These are phyloP conservation scores for Neonectria magnoliae DNA, from an alignment of 2,329 filamentous ascomycete species.

Conservation along the genomic window DNA sequence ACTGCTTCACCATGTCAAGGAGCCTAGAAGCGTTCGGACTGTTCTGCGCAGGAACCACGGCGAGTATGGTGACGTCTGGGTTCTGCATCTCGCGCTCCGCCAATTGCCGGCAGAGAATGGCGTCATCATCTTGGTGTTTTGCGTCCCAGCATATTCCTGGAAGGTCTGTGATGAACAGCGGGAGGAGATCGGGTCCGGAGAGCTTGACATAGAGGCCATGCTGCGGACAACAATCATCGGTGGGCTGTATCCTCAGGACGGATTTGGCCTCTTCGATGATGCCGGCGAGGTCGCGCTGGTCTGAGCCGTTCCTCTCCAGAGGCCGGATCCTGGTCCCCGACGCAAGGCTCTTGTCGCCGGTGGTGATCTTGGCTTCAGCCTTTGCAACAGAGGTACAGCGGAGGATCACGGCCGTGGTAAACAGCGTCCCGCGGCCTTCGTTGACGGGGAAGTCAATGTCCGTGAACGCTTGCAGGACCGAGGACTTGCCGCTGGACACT, in stretches of 20 bases:
- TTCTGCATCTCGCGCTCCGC: slow-evolving; percentile 11
- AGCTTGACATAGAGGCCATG: slow-evolving; percentile 12
- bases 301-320: neutral
- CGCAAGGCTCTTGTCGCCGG: neutral
- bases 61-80: slow-evolving; percentile 11
- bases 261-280: neutral
- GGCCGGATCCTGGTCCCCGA: neutral
- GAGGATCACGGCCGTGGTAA: slow-evolving; percentile 10
- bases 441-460: slow-evolving; percentile 7
- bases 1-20: slow-evolving; percentile 8
- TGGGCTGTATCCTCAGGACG: neutral
- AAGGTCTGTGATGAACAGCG: slow-evolving; percentile 10
- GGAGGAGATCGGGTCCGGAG: slow-evolving; percentile 4
- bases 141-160: slow-evolving; percentile 3
- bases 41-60: slow-evolving; percentile 10
- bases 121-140: neutral
- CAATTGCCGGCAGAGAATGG: slow-evolving; percentile 7
- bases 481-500: slow-evolving; percentile 8
- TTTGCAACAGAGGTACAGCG: slow-evolving; percentile 1
- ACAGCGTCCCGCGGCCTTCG: slow-evolving; percentile 4
- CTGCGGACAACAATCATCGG: slow-evolving; percentile 1
- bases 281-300: slow-evolving; percentile 1
- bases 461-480: slow-evolving; percentile 10
- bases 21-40: neutral
- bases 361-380: slow-evolving; percentile 9